Evolutionary conservation across 1,284 basidiomycete species (phyloP).

Genomic region (Sporisorium reilianum): DNA sequence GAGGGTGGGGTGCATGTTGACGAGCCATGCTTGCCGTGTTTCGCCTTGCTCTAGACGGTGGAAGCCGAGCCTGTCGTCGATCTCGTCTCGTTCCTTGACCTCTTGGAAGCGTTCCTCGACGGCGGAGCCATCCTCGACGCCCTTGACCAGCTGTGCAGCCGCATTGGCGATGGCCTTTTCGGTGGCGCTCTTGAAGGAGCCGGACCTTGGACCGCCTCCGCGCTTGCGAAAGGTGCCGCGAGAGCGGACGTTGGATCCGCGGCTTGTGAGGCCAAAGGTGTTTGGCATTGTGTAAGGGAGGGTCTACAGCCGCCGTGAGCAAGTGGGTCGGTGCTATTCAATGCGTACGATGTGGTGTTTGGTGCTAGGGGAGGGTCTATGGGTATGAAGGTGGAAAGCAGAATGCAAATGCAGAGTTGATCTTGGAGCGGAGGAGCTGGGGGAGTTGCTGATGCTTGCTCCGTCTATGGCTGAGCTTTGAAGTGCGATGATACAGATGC

Average conservation of each 20-base stretch:
- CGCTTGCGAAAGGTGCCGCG: conserved; percentile 51
- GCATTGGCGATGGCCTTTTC: conserved; percentile 53
- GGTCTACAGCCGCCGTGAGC: too few species aligned
- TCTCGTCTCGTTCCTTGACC: conserved; percentile 76
- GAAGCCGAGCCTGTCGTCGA: conserved; percentile 95
- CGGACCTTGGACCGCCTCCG: conserved; percentile 40
- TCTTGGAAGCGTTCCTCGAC: conserved; percentile 67
- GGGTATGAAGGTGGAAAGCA: conserved; percentile 3
- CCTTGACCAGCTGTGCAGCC: conserved; percentile 49
- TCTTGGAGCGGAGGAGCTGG: background rate
- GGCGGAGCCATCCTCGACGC: conserved; percentile 62
- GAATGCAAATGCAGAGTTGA: conserved; percentile 12
- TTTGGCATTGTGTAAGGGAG: conserved; percentile 27
- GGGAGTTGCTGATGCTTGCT: background rate
- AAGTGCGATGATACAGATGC: conserved; percentile 2
- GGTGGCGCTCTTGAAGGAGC: conserved; percentile 44
- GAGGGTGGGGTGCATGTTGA: conserved; percentile 98
- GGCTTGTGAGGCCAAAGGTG: conserved; percentile 52
- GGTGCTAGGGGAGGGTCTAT: background rate
- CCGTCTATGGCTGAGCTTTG: background rate
- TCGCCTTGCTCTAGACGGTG: conserved; percentile 64
- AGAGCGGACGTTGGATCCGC: conserved; percentile 39
- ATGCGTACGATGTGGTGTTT: background rate
- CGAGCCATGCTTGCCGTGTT: conserved; percentile 78
- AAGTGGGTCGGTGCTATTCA: too few species aligned